These are phyloP conservation scores for Eugenia klotzschiana DNA, from an alignment of 441 rosid species.

Conservation along the genomic window DNA sequence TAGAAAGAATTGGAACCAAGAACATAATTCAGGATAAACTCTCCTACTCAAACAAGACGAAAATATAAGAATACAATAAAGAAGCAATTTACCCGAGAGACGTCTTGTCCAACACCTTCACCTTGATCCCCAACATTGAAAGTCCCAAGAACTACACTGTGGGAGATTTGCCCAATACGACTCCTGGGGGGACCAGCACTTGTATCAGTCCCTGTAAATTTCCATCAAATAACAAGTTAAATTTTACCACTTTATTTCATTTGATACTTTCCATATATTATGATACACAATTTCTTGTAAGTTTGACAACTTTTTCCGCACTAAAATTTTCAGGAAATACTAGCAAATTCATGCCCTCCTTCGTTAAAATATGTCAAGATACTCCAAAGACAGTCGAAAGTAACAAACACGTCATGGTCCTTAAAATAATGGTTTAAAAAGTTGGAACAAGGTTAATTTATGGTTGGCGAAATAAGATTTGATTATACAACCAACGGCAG, in stretches of 20 bases:
- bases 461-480: neutral
- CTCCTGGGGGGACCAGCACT: conserved; percentile 36
- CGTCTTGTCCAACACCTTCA: conserved; percentile 55
- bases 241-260: neutral
- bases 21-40: neutral
- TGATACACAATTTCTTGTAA: neutral
- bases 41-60: neutral
- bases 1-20: neutral
- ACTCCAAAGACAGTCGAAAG: neutral
- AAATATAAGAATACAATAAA: neutral
- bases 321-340: neutral
- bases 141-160: conserved; percentile 77
- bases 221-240: neutral
- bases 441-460: neutral
- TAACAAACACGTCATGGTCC: neutral
- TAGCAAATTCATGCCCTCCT: neutral
- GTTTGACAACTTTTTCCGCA: neutral
- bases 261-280: neutral
- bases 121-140: conserved; percentile 78
- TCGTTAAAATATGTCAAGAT: neutral
- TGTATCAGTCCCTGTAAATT: conserved; percentile 41
- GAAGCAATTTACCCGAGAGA: conserved; percentile 36
- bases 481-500: neutral
- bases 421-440: neutral
- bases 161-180: conserved; percentile 66